A percentile compares a stretch with the other conserved stretches of the same genome.
Evolutionary conservation across 768 basidiomycete species (phyloP).

Genomic region (Suillus decipiens): DNA sequence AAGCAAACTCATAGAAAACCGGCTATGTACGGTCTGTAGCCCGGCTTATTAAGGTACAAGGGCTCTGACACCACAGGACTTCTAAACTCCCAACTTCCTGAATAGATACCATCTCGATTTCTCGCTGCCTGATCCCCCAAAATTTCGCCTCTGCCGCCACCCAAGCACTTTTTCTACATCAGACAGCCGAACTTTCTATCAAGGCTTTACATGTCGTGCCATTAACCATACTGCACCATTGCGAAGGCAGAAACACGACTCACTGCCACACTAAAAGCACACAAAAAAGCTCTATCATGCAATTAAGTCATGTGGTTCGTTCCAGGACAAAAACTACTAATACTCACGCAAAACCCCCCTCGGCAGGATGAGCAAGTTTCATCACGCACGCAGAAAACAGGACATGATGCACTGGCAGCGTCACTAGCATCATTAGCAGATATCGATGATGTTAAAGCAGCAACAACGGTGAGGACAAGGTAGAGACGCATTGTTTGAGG

Average conservation of each 20-base stretch:
- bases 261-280: not conserved
- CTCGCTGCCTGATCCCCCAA: not conserved
- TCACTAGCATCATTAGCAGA: not conserved
- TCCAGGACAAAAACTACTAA: not conserved
- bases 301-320: not conserved
- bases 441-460: not conserved
- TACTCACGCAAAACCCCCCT: not conserved
- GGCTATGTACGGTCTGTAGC: not conserved
- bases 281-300: not conserved
- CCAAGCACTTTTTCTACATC: not conserved
- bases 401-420: not conserved
- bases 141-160: not conserved
- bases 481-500: not conserved
- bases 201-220: not conserved
- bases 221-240: not conserved
- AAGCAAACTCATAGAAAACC: not conserved
- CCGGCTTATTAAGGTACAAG: no score
- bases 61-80: not conserved
- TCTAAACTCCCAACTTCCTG: not conserved
- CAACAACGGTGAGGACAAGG: not conserved
- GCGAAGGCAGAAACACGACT: not conserved
- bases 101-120: not conserved
- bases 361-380: no score
- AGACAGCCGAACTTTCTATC: not conserved
- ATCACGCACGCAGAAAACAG: not conserved